Conservation (phyloP, 805 yeast genomes). For the Suhomyces vadensis region DNA sequence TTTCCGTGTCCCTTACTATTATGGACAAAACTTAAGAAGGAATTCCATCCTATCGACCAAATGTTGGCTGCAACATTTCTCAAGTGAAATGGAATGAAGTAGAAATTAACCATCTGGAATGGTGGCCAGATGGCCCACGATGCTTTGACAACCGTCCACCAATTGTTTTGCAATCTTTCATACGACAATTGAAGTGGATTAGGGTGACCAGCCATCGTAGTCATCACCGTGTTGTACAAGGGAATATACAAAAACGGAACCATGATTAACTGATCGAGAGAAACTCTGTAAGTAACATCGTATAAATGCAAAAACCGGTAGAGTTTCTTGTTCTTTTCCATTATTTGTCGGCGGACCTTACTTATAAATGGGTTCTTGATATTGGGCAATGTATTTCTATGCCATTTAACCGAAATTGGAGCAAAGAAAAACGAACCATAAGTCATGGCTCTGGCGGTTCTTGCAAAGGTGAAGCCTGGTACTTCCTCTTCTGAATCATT, state of each 20-base stretch:
- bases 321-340: conserved; percentile 10
- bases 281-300: conserved; percentile 29
- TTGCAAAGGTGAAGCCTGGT: conserved; percentile 22
- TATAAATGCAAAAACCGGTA: conserved; percentile 16
- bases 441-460: conserved; percentile 38
- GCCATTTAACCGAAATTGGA: conserved; percentile 43
- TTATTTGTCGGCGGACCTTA: conserved; percentile 11
- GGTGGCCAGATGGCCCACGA: conserved; percentile 47
- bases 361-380: conserved; percentile 38
- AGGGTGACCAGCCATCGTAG: conserved; percentile 35
- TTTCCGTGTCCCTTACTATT: conserved; percentile 44
- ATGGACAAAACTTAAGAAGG: conserved; percentile 49
- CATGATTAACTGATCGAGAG: conserved; percentile 37
- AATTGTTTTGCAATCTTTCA: conserved; percentile 36
- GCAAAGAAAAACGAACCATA: conserved; percentile 42
- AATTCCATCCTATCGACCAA: conserved; percentile 46
- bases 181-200: conserved; percentile 33
- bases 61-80: conserved; percentile 38
- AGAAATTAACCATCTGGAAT: conserved; percentile 39
- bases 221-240: conserved; percentile 41
- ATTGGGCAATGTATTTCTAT: conserved; percentile 36
- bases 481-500: conserved; percentile 17
- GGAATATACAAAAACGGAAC: conserved; percentile 46
- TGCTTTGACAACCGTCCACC: conserved; percentile 43
- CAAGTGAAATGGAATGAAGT: conserved; percentile 40